Evolutionary conservation across 2,329 filamentous ascomycete species (phyloP).

Genomic region (Aspergillus sp.): DNA sequence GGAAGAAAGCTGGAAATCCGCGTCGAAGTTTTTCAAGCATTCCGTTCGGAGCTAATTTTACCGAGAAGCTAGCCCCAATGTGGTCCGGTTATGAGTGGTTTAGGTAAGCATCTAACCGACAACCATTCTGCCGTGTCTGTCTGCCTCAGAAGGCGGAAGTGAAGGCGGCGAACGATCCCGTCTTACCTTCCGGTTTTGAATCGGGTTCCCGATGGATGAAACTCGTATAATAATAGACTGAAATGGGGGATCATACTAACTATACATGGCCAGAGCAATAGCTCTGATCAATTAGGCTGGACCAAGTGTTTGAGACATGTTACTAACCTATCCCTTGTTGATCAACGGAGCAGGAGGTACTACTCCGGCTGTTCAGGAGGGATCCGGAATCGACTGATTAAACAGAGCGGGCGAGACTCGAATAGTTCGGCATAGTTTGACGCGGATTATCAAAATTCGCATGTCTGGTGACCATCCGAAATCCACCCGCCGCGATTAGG

Average conservation of each 20-base stretch:
- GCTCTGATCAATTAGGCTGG: not conserved
- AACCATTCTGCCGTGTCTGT: not conserved
- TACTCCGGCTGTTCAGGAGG: not conserved
- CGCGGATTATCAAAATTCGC: conserved; percentile 18
- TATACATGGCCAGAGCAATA: not conserved
- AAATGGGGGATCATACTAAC: not conserved
- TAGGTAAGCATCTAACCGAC: not conserved
- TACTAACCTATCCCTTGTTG: not conserved
- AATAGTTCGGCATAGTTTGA: conserved; percentile 11
- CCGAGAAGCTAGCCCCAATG: conserved; percentile 24
- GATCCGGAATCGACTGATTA: not conserved
- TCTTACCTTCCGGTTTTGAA: not conserved
- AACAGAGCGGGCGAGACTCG: conserved; percentile 7
- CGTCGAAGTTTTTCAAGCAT: conserved; percentile 35
- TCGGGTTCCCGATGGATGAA: not conserved
- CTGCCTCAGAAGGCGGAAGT: not conserved
- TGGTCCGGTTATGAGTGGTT: not conserved
- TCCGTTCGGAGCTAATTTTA: conserved; percentile 30
- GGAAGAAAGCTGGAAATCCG: conserved; percentile 20
- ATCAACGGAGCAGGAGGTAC: not conserved
- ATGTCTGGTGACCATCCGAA: conserved; percentile 25
- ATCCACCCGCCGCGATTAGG: conserved; percentile 17
- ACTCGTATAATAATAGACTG: not conserved
- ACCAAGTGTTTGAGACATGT: not conserved
- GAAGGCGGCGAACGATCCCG: not conserved